Evolutionary conservation across 23 red algal species (phyloP).

Genomic region (Cyanidium caldarium): DNA sequence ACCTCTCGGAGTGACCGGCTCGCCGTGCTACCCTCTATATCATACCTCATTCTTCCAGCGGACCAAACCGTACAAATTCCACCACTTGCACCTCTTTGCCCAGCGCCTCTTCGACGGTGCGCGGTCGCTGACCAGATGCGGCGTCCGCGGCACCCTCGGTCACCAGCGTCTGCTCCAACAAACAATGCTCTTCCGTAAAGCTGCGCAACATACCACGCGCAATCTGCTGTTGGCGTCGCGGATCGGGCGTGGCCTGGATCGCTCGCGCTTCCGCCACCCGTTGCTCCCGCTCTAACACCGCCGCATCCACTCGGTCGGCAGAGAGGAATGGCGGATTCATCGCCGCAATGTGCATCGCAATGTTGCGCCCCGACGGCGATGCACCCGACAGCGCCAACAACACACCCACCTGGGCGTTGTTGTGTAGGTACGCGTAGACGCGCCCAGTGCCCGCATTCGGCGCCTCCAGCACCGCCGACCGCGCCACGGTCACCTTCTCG

Average conservation of each 20-base stretch:
- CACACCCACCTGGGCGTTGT: neutral
- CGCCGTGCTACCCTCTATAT: too few relatives aligned
- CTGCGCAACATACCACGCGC: neutral
- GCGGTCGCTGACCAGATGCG: neutral
- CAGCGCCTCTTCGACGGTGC: neutral
- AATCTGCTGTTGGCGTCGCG: neutral
- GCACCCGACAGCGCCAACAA: neutral
- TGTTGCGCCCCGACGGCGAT: neutral
- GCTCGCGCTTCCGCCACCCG: neutral
- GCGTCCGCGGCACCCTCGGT: neutral
- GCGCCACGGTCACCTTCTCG: neutral
- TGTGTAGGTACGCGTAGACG: neutral
- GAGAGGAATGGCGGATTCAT: neutral
- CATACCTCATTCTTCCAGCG: too few relatives aligned
- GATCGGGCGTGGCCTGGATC: neutral
- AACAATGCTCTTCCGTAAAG: neutral
- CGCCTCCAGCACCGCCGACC: neutral
- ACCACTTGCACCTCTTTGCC: neutral
- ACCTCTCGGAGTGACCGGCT: too few relatives aligned
- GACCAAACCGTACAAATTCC: neutral
- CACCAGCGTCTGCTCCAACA: neutral
- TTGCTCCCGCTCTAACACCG: neutral
- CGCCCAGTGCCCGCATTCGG: neutral
- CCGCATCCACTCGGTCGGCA: neutral
- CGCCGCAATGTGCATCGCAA: slow-evolving; percentile 4